Evolutionary conservation across 2,329 filamentous ascomycete species (phyloP).

Genomic region (Sporothrix curviconia): DNA sequence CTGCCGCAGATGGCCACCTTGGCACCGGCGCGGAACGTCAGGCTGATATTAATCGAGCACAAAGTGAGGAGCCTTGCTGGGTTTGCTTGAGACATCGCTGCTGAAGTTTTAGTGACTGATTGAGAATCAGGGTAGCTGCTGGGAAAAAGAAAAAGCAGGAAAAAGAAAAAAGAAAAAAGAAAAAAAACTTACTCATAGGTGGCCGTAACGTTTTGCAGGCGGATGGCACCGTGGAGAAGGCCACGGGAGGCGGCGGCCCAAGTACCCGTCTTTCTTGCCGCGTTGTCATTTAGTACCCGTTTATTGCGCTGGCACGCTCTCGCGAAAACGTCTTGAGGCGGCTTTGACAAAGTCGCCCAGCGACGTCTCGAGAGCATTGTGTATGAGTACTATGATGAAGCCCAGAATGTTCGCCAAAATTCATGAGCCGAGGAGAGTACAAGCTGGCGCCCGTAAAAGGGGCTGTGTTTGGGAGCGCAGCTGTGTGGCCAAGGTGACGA

Average conservation of each 20-base stretch:
- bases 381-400: constrained; percentile 28
- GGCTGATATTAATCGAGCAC: constrained; percentile 20
- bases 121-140: too few species aligned
- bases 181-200: constrained; percentile 23
- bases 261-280: too few species aligned
- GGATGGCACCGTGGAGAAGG: constrained; percentile 22
- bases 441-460: constrained; percentile 36
- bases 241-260: constrained; percentile 23
- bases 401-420: constrained; percentile 28
- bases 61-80: constrained; percentile 22
- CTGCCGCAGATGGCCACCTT: constrained; percentile 40
- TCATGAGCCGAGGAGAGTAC: constrained; percentile 33
- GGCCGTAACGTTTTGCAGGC: constrained; percentile 23
- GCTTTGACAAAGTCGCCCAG: constrained; percentile 33
- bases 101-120: not conserved
- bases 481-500: constrained; percentile 44
- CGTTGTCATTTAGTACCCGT: too few species aligned
- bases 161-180: too few species aligned
- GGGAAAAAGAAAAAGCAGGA: too few species aligned
- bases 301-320: too few species aligned
- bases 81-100: not conserved
- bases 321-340: constrained; percentile 27
- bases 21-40: constrained; percentile 28
- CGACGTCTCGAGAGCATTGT: constrained; percentile 29
- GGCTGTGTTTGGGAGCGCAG: constrained; percentile 29